A percentile compares a stretch with the other conserved stretches of the same genome.
Evolutionary conservation across 2,329 filamentous ascomycete species (phyloP).

Genomic region (Cladosporium oxysporum): DNA sequence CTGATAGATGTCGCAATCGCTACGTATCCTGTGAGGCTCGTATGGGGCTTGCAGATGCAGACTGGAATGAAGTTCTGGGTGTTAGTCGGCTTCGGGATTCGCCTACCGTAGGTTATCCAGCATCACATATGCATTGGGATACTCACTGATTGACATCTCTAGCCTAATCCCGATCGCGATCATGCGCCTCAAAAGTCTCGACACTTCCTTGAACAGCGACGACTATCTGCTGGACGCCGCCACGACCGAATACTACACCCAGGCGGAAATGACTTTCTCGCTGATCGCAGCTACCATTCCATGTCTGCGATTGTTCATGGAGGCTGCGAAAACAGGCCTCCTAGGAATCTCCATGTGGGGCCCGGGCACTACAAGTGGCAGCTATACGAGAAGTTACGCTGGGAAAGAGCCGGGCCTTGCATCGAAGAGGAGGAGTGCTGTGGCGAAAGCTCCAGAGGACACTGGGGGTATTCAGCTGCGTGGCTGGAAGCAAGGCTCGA

Average conservation of each 20-base stretch:
- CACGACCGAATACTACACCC: slow-evolving; percentile 20
- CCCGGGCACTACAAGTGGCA: neutral
- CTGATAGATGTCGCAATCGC: slow-evolving; percentile 18
- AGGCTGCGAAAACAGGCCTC: slow-evolving; percentile 23
- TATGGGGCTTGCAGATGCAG: slow-evolving; percentile 24
- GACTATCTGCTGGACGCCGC: slow-evolving; percentile 22
- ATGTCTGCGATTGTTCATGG: slow-evolving; percentile 26
- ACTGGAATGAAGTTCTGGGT: slow-evolving; percentile 20
- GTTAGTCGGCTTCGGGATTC: slow-evolving; percentile 21
- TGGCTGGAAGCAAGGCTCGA: neutral
- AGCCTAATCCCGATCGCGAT: slow-evolving; percentile 21
- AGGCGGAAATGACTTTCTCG: slow-evolving; percentile 25
- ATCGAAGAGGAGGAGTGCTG: neutral
- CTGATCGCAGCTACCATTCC: slow-evolving; percentile 26
- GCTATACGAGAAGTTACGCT: neutral
- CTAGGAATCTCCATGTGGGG: slow-evolving; percentile 4
- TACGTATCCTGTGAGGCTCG: slow-evolving; percentile 16
- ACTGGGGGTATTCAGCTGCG: neutral
- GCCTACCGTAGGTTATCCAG: slow-evolving; percentile 2
- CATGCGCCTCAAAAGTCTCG: slow-evolving; percentile 18
- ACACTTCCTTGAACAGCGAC: slow-evolving; percentile 1
- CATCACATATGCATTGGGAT: no score
- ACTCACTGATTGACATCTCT: neutral
- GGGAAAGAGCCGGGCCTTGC: neutral
- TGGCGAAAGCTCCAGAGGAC: no score